These are phyloP conservation scores for Mariannaea sp. DNA, from an alignment of 2,329 filamentous ascomycete genomes.

Conservation along the genomic window DNA sequence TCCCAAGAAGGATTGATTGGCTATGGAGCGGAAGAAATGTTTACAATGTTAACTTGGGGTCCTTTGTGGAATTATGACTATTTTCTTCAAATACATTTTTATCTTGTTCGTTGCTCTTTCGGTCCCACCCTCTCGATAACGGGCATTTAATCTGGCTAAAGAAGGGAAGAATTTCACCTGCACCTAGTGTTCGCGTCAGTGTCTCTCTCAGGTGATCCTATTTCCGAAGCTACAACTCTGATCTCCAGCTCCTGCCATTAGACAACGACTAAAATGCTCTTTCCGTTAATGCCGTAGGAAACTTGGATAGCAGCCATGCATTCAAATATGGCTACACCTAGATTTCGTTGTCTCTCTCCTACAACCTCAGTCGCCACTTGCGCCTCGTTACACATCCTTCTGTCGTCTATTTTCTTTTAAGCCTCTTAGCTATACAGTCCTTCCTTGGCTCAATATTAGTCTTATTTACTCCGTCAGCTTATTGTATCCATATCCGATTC, in stretches of 20 bases:
- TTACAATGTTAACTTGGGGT: too few species aligned
- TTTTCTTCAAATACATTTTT: too few species aligned
- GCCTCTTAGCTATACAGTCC: conserved; percentile 15
- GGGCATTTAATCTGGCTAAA: too few species aligned
- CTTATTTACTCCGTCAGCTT: neutral
- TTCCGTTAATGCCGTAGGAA: neutral
- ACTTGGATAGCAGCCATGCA: too few species aligned
- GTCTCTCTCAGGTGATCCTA: neutral
- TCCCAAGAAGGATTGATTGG: conserved; percentile 37
- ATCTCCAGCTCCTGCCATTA: neutral
- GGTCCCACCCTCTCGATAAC: neutral
- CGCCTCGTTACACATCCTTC: conserved; percentile 6
- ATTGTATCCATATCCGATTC: neutral
- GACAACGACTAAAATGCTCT: neutral
- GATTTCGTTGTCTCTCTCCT: conserved; percentile 8
- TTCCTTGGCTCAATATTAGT: conserved; percentile 17
- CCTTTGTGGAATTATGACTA: too few species aligned
- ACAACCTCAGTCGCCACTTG: conserved; percentile 19
- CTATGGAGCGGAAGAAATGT: neutral
- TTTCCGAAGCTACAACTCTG: too few species aligned
- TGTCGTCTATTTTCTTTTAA: conserved; percentile 12
- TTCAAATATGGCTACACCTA: too few species aligned
- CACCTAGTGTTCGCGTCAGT: too few species aligned
- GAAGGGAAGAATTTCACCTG: too few species aligned
- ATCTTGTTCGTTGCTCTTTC: neutral